A percentile compares a stretch with the other conserved stretches of the same genome.
phyloP scores from a whole-genome alignment of 2,329 filamentous ascomycete genomes.

The Triangularia verruculosa region DNA sequence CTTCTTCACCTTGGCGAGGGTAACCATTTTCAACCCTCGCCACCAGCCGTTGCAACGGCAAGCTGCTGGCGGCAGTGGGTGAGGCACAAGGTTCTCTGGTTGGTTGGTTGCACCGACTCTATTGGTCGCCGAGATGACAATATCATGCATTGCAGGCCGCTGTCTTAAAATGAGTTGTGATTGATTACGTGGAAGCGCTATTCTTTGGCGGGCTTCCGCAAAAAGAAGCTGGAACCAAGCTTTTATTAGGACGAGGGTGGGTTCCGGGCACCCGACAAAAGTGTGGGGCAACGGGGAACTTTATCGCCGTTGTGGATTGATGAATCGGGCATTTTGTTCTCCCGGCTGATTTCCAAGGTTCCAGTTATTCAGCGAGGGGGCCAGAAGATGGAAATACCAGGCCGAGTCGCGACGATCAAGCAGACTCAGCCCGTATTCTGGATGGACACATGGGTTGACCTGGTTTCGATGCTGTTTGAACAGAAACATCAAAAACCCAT shows the following conservation, averaged over 20 bases:
- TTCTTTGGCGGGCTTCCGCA: too few relatives aligned
- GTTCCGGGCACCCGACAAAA: neutral
- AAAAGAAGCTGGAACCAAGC: neutral
- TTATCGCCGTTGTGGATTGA: neutral
- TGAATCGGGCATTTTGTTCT: neutral
- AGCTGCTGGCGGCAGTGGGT: conserved; percentile 7
- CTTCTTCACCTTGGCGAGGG: neutral
- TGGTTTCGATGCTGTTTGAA: conserved; percentile 1
- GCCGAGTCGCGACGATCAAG: conserved; percentile 4
- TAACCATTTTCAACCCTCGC: neutral
- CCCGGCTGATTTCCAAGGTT: neutral
- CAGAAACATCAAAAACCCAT: conserved; percentile 2
- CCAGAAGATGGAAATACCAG: neutral
- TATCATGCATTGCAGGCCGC: conserved; percentile 14
- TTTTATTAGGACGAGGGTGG: neutral
- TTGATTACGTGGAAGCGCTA: neutral
- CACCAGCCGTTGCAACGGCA: conserved; percentile 12
- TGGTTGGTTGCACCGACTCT: conserved; percentile 5
- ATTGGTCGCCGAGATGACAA: conserved; percentile 18
- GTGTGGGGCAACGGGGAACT: neutral
- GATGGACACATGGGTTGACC: conserved; percentile 7
- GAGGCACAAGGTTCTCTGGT: neutral
- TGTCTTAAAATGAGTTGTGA: conserved; percentile 34
- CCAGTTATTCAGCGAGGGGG: neutral
- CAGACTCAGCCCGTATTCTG: neutral